Base-by-base conservation (phyloP, 257 asterid species). In the Nicotiana otophora region DNA sequence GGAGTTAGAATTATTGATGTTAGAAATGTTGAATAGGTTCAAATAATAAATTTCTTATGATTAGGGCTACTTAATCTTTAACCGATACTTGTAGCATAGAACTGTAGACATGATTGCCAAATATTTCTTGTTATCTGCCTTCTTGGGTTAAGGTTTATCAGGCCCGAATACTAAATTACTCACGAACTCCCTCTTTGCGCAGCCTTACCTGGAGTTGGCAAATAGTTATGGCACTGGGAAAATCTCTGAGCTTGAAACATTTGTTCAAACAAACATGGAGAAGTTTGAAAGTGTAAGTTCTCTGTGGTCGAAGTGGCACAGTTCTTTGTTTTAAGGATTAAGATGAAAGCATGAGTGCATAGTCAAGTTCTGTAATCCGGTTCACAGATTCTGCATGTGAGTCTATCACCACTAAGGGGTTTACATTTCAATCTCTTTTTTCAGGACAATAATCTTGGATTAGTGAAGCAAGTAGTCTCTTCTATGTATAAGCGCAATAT, bases 401-500 rank as follows among this genome's bases (percentile, higher is more conserved):
- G 19, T 63, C 39, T 63, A 63, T 63, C 9, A 28, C 3, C 69
- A 63, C 39, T 63, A 12, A 63, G 46, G 65, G 57, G 17, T 11
- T 76, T 63, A 16, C 64, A 9, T 36, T 28, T 55, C 36, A 63
- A 63, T 63, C 42, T 10, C 77, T 46, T 17, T 77, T 87, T 83
- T 55, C 87, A 95, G 98, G 98, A 92, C 87, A 95, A 93, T 55
- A 93, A 95, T 87, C 91, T 92, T 88, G 98, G 98, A 83, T 85
- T 95, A 89, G 97, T 92, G 83, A 93, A 92, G 87, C 99, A 96
- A 89, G 98, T 94, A 19, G 94, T 94, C 53, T 86, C 97, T 61
- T 96, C 98, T 48, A 88, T 96, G 96, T 94, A 94, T 89, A 96
- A 96, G 84, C 95, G 91, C 87, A 96, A 96, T 83, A 96, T 96